Evolutionary conservation across 176 grass and related monocot species (phyloP).

Genomic region (Hsuehochloa calcarea): DNA sequence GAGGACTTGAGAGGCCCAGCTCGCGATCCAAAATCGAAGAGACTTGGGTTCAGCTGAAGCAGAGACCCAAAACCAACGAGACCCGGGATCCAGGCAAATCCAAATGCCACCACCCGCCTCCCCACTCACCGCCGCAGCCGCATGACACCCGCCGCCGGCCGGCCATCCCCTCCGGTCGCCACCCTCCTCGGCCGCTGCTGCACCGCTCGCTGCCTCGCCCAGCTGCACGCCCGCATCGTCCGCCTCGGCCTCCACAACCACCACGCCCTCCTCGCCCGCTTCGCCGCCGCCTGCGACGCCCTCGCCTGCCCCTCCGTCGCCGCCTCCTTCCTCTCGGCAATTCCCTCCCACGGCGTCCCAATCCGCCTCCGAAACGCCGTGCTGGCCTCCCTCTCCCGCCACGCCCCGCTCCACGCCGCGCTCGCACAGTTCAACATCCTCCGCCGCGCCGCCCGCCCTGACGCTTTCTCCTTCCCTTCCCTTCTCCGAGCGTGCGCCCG

Average conservation of each 20-base stretch:
- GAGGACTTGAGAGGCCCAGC: not conserved
- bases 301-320: conserved; percentile 43
- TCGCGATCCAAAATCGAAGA: no score
- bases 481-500: conserved; percentile 57
- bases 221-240: conserved; percentile 53
- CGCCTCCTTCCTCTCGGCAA: conserved; percentile 44
- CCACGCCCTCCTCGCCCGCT: conserved; percentile 69
- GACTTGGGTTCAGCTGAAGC: not conserved
- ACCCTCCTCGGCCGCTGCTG: conserved; percentile 46
- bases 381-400: conserved; percentile 57
- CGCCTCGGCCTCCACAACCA: conserved; percentile 53
- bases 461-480: conserved; percentile 71
- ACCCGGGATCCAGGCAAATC: not conserved
- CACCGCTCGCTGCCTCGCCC: conserved; percentile 35
- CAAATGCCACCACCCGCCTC: conserved; percentile 22
- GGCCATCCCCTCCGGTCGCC: conserved; percentile 42
- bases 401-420: conserved; percentile 49
- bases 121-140: conserved; percentile 13
- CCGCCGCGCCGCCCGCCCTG: conserved; percentile 36
- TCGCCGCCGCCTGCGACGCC: conserved; percentile 60
- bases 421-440: conserved; percentile 62
- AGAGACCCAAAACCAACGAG: not conserved
- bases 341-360: conserved; percentile 44
- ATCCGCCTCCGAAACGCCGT: conserved; percentile 53
- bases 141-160: conserved; percentile 46